Evolutionary conservation across 139 green algal genomes (phyloP).

Genomic region (Tetradesmus obliquus): DNA sequence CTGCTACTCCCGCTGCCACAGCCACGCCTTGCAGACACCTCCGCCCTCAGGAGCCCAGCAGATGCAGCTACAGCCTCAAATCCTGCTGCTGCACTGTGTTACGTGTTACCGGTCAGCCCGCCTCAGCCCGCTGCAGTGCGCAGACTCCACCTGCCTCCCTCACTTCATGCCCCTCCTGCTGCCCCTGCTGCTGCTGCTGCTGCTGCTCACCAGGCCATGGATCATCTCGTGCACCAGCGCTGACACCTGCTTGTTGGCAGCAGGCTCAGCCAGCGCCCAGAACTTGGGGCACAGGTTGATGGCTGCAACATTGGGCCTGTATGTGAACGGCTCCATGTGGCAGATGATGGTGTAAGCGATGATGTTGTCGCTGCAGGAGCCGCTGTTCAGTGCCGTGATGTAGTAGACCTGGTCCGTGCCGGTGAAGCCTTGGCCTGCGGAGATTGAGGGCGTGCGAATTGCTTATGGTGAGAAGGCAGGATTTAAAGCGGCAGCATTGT

Average conservation of each 20-base stretch:
- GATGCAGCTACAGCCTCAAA: too few species aligned
- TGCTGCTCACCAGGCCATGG: slow-evolving; percentile 36
- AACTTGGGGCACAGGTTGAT: slow-evolving; percentile 44
- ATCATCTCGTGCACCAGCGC: slow-evolving; percentile 47
- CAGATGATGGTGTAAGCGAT: slow-evolving; percentile 47
- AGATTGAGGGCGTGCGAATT: not conserved
- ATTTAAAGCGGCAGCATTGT: too few species aligned
- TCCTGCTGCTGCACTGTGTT: too few species aligned
- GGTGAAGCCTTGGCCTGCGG: slow-evolving; percentile 34
- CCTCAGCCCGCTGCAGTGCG: too few species aligned
- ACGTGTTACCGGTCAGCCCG: too few species aligned
- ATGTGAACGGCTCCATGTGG: slow-evolving; percentile 46
- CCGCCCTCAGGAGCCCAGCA: too few species aligned
- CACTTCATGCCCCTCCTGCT: too few species aligned
- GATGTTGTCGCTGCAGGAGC: slow-evolving; percentile 30
- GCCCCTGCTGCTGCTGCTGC: too few species aligned
- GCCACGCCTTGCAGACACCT: too few species aligned
- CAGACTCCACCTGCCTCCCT: too few species aligned
- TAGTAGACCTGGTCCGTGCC: slow-evolving; percentile 36
- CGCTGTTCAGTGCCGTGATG: slow-evolving; percentile 14
- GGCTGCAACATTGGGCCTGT: slow-evolving; percentile 37
- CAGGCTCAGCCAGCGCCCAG: not conserved
- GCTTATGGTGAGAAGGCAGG: not conserved
- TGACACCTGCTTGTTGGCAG: slow-evolving; percentile 31
- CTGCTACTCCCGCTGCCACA: too few species aligned